Base-by-base conservation (phyloP, 371 early-diverging fungal genomes). In the Zopfochytrium polystomum region DNA sequence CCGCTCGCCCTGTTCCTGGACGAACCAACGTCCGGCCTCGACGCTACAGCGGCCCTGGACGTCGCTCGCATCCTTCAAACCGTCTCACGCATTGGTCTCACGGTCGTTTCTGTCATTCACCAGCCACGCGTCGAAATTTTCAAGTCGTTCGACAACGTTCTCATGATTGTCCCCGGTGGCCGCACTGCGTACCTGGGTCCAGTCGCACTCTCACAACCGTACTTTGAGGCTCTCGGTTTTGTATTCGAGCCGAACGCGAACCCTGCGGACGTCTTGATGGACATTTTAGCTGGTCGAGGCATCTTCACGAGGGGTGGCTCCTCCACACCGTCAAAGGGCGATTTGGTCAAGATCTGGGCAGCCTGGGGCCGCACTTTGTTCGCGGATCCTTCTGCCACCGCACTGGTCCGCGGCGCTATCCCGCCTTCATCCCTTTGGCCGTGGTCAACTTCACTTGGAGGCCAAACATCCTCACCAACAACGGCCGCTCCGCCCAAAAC, bases 71-170 rank as follows among this genome's bases (percentile, higher is more conserved):
- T 66, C 42, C 52, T 75, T 48, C 58, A 65, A 45, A 47, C 59
- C 7, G 62, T 72, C 23, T 48, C 71, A 20, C 32, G 55, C 1
- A 60, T 63, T 25, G 69, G 69, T 3, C 67, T 73, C 32, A 95
- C 94, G 0, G 84, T 96, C 34, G 78, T 96, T 2, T 85, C 90
- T 48, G 93, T 94, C 13, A 95, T 98, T 50, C 97, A 96, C 68
- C 74, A 96, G 67, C 97, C 97, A 3, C 83, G 94, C 18, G 85
- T 87, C 31, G 89, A 95, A 60, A 95, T 95, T 59, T 92, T 92
- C 53, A 80, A 86, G 25, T 70, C 88, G 63, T 96, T 97, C 79
- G 92, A 93, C 73, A 85, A 88, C 35, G 77, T 96, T 2, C 74
- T 95, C 23, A 70, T 98, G 52, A 77, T 98, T 48, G 86, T 89